Conservation (phyloP, 2,329 filamentous ascomycete species). For the Diaporthe helianthi region DNA sequence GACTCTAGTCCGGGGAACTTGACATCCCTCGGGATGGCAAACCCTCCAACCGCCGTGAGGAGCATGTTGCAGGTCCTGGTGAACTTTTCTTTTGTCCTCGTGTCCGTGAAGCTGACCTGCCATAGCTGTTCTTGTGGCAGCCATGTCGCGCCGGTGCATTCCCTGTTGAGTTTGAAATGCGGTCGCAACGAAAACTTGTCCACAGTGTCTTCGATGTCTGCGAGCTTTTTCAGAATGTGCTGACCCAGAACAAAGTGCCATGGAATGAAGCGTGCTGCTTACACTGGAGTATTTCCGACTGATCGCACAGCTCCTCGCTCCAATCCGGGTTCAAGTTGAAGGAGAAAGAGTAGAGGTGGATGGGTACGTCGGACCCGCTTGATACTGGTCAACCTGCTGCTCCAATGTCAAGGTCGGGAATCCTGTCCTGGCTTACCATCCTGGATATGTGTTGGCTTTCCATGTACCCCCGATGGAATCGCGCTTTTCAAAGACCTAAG, state of each 20-base stretch:
- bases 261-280: too few species aligned
- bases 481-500: neutral
- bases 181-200: neutral
- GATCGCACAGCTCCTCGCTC: neutral
- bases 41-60: neutral
- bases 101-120: neutral
- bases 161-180: neutral
- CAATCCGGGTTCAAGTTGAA: conserved; percentile 11
- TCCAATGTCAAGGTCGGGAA: too few species aligned
- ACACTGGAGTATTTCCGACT: neutral
- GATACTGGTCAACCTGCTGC: neutral
- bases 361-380: conserved; percentile 1
- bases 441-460: conserved; percentile 11
- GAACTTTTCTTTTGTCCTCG: neutral
- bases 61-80: neutral
- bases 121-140: neutral
- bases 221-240: neutral
- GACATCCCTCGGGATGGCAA: neutral
- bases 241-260: too few species aligned
- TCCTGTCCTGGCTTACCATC: neutral
- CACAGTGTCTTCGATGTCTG: neutral
- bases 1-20: neutral
- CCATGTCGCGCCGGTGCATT: neutral
- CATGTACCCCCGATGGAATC: neutral
- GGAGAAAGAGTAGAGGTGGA: neutral